A percentile compares a stretch with the other conserved stretches of the same genome.
These are phyloP conservation scores for Neurospora sp. DNA, from an alignment of 495 filamentous ascomycete genomes.

Conservation along the genomic window DNA sequence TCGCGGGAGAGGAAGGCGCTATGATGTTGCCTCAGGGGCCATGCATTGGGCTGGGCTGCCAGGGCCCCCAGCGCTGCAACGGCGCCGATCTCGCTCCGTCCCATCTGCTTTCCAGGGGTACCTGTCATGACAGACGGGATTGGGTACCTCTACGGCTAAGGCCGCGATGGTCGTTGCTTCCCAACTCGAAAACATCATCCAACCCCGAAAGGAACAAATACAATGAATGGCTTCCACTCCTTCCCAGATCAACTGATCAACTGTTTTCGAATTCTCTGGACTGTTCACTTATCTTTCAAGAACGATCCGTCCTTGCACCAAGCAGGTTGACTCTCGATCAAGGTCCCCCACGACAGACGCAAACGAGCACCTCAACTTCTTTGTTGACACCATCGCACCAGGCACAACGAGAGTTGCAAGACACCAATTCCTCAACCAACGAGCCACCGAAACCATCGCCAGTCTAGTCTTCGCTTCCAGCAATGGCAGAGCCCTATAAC, in stretches of 20 bases:
- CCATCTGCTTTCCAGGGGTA: not conserved
- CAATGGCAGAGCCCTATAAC: slow-evolving; percentile 40
- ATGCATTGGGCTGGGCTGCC: not conserved
- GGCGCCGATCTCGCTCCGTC: not conserved
- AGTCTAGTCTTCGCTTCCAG: not conserved
- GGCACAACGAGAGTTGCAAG: not conserved
- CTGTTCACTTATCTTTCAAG: not conserved
- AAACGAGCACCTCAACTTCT: not conserved
- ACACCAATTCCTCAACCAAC: not conserved
- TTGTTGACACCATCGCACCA: not conserved
- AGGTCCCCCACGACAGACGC: not conserved
- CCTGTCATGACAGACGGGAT: not conserved
- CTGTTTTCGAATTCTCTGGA: not conserved
- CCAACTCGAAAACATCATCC: not conserved
- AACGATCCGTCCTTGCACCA: not conserved
- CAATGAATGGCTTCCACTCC: not conserved
- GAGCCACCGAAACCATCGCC: not conserved
- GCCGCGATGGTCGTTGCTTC: not conserved
- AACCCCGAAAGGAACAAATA: not conserved
- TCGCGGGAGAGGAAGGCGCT: not conserved
- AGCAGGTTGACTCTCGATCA: not conserved
- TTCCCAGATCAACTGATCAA: not conserved
- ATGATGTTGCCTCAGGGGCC: not conserved
- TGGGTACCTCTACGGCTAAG: not conserved
- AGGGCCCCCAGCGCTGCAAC: not conserved